phyloP scores from a whole-genome alignment of 2,329 filamentous ascomycete genomes.

The Trichoderma harzianum region DNA sequence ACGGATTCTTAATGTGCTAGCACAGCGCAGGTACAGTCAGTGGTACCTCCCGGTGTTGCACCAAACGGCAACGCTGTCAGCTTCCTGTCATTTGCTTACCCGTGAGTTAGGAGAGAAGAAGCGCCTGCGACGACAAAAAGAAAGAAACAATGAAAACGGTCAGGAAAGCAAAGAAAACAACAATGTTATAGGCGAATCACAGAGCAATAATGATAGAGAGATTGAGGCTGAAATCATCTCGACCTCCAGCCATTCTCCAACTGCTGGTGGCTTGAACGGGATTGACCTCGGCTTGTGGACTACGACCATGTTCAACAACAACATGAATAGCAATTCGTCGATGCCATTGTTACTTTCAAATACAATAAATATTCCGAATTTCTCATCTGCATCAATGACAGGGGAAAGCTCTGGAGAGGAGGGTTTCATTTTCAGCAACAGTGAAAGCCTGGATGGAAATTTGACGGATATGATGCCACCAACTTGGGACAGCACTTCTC shows the following conservation, averaged over 20 bases:
- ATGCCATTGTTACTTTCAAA: constrained; percentile 21
- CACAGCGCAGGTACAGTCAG: constrained; percentile 52
- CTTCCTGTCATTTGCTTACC: not conserved
- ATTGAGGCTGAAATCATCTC: not conserved
- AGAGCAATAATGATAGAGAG: constrained; percentile 1
- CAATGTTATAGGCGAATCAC: not conserved
- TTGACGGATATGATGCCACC: constrained; percentile 17
- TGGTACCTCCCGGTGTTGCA: not conserved
- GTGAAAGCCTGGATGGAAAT: not conserved
- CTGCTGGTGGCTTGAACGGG: constrained; percentile 20
- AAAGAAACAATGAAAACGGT: not conserved
- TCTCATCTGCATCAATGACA: constrained; percentile 6
- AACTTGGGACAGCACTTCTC: constrained; percentile 23
- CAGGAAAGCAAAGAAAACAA: not conserved
- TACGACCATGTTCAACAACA: constrained; percentile 22
- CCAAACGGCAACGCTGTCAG: not conserved
- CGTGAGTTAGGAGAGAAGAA: constrained; percentile 32
- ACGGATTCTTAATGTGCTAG: constrained; percentile 51
- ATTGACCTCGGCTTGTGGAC: constrained; percentile 28
- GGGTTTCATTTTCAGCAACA: not conserved
- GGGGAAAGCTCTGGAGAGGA: constrained; percentile 8
- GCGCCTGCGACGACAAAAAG: constrained; percentile 29
- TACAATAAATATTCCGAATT: constrained; percentile 10
- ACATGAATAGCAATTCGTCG: constrained; percentile 2
- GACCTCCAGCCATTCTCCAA: not conserved